Evolutionary conservation across 805 yeast genomes (phyloP).

Genomic region (Ogataea nakhonphanomensis): DNA sequence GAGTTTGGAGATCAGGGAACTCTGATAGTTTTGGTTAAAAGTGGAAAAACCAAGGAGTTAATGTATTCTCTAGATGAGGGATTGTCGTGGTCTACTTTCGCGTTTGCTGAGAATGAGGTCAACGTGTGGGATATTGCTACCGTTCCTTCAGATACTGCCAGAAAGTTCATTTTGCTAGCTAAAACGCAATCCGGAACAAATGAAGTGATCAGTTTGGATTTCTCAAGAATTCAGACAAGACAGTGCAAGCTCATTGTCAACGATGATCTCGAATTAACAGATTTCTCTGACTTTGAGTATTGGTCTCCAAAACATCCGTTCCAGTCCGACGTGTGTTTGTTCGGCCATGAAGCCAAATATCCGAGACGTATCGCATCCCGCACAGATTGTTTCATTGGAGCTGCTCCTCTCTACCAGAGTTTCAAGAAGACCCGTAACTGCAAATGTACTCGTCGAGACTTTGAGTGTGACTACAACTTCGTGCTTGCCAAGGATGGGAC

Average conservation of each 20-base stretch:
- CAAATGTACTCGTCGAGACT: constrained; percentile 81
- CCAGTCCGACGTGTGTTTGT: constrained; percentile 52
- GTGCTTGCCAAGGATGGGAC: constrained; percentile 70
- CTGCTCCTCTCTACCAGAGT: constrained; percentile 57
- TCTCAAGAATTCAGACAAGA: constrained; percentile 45
- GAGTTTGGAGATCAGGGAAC: constrained; percentile 96
- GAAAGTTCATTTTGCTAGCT: constrained; percentile 68
- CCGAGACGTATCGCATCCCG: constrained; percentile 54
- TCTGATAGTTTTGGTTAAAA: constrained; percentile 67
- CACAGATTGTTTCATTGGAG: constrained; percentile 67
- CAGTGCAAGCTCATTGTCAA: constrained; percentile 53
- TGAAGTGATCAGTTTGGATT: constrained; percentile 52
- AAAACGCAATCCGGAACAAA: constrained; percentile 35
- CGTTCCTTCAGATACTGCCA: constrained; percentile 86
- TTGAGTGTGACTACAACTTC: constrained; percentile 90
- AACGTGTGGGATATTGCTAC: constrained; percentile 74
- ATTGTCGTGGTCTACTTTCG: constrained; percentile 61
- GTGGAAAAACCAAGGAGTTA: constrained; percentile 52
- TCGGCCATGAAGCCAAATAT: constrained; percentile 66
- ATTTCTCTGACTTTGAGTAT: constrained; percentile 55
- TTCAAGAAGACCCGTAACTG: constrained; percentile 62
- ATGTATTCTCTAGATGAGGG: constrained; percentile 79
- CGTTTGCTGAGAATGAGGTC: constrained; percentile 57
- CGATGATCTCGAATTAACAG: constrained; percentile 25
- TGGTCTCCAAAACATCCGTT: constrained; percentile 61